Evolutionary conservation across 1,284 basidiomycete species (phyloP).

Genomic region (Cutaneotrichosporon dermatis): DNA sequence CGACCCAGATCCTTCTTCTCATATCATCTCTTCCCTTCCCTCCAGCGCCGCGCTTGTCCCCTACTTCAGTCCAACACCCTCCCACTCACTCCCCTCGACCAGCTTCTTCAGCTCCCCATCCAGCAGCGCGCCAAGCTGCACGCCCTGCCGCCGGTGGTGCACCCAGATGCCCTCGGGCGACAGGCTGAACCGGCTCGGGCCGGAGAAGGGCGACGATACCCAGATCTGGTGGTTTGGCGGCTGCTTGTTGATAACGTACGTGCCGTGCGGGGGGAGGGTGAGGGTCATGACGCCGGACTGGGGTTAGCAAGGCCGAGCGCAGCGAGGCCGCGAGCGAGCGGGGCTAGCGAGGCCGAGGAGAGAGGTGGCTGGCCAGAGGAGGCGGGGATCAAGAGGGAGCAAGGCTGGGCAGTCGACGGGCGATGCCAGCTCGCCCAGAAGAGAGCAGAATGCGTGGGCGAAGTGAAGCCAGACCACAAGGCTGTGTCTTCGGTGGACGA

Average conservation of each 20-base stretch:
- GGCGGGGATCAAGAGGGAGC: no score
- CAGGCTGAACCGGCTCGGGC: slow-evolving; percentile 85
- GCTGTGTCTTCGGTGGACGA: no score
- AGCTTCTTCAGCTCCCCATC: slow-evolving; percentile 50
- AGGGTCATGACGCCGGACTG: slow-evolving; percentile 89
- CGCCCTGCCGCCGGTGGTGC: slow-evolving; percentile 63
- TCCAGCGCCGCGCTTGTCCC: no score
- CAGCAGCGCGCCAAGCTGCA: slow-evolving; percentile 61
- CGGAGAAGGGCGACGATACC: slow-evolving; percentile 87
- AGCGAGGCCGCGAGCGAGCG: no score
- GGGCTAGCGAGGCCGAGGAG: no score
- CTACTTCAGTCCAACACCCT: slow-evolving; percentile 33
- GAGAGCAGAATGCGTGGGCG: no score
- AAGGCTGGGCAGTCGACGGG: no score
- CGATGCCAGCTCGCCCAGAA: no score
- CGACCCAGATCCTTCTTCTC: no score
- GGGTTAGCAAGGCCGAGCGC: neutral
- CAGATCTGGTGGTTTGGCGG: slow-evolving; percentile 99
- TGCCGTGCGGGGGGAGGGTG: slow-evolving; percentile 73
- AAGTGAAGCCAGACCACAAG: no score
- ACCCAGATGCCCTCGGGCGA: slow-evolving; percentile 58
- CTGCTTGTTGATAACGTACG: slow-evolving; percentile 99
- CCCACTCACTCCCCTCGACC: slow-evolving; percentile 31
- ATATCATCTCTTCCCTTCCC: neutral
- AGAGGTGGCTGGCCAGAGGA: no score